These are phyloP conservation scores for Kodamaea plutei DNA, from an alignment of 1,139 yeast genomes.

Conservation along the genomic window DNA sequence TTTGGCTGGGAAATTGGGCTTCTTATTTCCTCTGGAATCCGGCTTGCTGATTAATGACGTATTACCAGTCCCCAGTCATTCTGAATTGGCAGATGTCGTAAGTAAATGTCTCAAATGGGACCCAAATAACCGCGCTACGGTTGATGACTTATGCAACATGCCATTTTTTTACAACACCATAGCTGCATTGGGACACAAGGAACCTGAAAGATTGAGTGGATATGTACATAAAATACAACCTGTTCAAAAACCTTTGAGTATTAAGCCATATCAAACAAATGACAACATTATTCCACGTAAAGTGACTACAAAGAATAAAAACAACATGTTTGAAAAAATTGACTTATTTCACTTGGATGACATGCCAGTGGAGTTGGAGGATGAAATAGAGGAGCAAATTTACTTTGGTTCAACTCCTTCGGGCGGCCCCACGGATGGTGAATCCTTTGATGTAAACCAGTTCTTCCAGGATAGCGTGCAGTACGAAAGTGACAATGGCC, in stretches of 20 bases:
- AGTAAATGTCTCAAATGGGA: conserved; percentile 62
- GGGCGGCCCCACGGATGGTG: too few species aligned
- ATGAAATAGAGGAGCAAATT: neutral
- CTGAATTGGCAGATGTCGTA: conserved; percentile 46
- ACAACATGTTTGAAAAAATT: neutral
- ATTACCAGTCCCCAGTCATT: conserved; percentile 20
- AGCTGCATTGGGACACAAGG: conserved; percentile 11
- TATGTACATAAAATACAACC: neutral
- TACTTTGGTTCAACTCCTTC: too few species aligned
- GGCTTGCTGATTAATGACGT: conserved; percentile 28
- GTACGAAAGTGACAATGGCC: too few species aligned
- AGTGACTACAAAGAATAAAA: neutral
- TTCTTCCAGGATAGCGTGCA: too few species aligned
- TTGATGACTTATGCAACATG: conserved; percentile 41
- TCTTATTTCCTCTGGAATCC: conserved; percentile 44
- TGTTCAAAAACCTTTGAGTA: neutral
- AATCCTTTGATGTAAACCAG: too few species aligned
- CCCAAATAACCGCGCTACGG: conserved; percentile 52
- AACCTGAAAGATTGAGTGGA: conserved; percentile 11
- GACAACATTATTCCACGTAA: neutral
- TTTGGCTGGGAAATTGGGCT: conserved; percentile 50
- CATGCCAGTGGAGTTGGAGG: neutral
- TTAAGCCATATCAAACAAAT: conserved; percentile 2
- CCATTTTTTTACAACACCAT: conserved; percentile 49
- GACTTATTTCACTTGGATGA: too few species aligned